These are phyloP conservation scores for Ganoderma leucocontextum DNA, from an alignment of 1,284 basidiomycete genomes.

Conservation along the genomic window DNA sequence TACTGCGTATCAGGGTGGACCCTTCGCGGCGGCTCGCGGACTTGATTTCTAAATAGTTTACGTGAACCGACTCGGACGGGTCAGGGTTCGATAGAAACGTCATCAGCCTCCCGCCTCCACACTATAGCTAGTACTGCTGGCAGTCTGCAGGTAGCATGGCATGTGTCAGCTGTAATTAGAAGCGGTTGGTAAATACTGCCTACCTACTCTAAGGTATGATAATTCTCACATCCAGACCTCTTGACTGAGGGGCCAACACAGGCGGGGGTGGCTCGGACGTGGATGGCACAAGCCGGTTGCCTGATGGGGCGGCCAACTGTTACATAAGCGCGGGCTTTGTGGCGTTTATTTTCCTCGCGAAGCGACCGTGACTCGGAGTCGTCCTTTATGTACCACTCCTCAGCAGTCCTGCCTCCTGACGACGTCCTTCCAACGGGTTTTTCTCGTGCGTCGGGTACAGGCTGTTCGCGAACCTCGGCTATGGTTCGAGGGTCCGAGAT, in stretches of 20 bases:
- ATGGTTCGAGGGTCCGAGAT: not conserved
- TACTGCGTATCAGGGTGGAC: not conserved
- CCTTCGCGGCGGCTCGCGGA: not conserved
- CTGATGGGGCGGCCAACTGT: not conserved
- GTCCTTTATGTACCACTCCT: not conserved
- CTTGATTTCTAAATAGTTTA: not conserved
- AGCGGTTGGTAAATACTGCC: not conserved
- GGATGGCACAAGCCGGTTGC: not conserved
- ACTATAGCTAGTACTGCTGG: too few species aligned
- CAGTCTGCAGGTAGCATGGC: too few species aligned
- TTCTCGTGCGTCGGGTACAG: not conserved
- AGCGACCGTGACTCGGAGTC: not conserved
- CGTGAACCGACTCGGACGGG: slow-evolving; percentile 2
- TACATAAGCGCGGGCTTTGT: not conserved
- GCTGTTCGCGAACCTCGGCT: not conserved
- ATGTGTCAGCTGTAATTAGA: not conserved
- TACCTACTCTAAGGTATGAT: not conserved
- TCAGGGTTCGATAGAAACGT: not conserved
- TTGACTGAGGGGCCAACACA: not conserved
- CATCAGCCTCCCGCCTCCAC: not conserved
- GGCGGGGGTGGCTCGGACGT: too few species aligned
- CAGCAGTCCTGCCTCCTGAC: not conserved
- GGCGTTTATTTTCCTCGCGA: not conserved
- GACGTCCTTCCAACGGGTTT: not conserved
- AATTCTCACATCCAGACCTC: not conserved